phyloP scores from a whole-genome alignment of 495 filamentous ascomycete species.

The Aspergillus haitiensis region DNA sequence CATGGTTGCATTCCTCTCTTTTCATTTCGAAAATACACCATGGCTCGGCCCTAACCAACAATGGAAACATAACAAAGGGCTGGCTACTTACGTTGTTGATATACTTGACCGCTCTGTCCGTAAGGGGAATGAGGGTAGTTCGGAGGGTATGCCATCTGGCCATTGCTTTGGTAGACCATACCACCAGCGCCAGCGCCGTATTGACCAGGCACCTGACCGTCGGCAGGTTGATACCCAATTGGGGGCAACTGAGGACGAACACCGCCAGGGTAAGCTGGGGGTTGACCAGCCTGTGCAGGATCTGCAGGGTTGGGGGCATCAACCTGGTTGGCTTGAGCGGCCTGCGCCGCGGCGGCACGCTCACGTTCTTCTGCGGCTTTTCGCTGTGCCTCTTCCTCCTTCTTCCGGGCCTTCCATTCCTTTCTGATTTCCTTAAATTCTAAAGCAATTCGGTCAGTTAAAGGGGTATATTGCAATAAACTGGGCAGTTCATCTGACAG shows the following conservation, averaged over 20 bases:
- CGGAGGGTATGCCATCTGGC: conserved; percentile 66
- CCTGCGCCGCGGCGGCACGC: conserved; percentile 62
- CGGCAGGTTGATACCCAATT: conserved; percentile 75
- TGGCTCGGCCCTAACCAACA: conserved; percentile 26
- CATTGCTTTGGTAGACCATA: conserved; percentile 60
- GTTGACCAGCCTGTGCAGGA: conserved; percentile 55
- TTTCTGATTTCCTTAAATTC: conserved; percentile 99
- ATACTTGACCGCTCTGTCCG: conserved; percentile 69
- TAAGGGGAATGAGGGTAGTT: conserved; percentile 79
- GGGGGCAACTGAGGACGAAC: conserved; percentile 76
- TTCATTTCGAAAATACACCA: conserved; percentile 15
- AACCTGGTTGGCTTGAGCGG: conserved; percentile 52
- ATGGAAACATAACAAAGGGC: conserved; percentile 35
- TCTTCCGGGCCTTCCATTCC: conserved; percentile 98
- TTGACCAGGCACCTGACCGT: conserved; percentile 60
- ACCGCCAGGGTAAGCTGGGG: conserved; percentile 57
- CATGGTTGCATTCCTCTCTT: conserved; percentile 23
- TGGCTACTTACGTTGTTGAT: conserved; percentile 68
- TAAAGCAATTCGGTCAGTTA: conserved; percentile 36
- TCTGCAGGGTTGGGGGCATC: conserved; percentile 58
- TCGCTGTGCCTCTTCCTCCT: conserved; percentile 89
- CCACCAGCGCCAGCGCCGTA: conserved; percentile 63
- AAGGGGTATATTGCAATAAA: not conserved
- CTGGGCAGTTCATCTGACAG: not conserved
- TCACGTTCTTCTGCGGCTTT: conserved; percentile 91